Evolutionary conservation across 2,329 filamentous ascomycete genomes (phyloP), one percentile per base, ranked within the genome.

Genomic region (Hypoxylon sp.): DNA sequence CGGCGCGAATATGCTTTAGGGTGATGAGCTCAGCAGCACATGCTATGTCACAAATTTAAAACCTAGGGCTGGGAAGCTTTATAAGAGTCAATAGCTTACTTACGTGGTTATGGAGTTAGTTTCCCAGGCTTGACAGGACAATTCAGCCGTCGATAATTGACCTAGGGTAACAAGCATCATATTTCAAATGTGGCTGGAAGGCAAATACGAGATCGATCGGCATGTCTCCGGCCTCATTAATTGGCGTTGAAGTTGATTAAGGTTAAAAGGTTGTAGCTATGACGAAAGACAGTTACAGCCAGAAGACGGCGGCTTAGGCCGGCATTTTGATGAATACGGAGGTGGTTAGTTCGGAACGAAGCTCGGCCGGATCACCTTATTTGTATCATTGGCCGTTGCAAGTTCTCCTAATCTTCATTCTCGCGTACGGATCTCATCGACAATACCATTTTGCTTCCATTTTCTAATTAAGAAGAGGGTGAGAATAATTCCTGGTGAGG

Each of bases 191-290:
- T 28, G 50, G 21, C 34, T 43, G 25, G 34, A 14, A 30, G n/a
- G 23, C 23, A 38, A 34, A 58, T 56, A 58, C 52, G 52, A 46
- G 46, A 43, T 51, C 17, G 45, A 41, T 51, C 56, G 43, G 45
- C 23, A 32, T 28, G 32, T 50, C 34, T 48, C 56, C 45, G n/a
- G 45, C 23, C 23, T 28, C 28, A 49, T 7, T 41, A 14, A 45
- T 32, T 19, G 23, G 46, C 19, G 13, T 25, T 13, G 43, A 23
- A 14, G 3, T 21, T 3, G 10, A 11, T 45, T 13, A 25, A 13
- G 21, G 21, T 13, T 19, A 14, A 30, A 10, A 7, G 23, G 23
- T 3, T 28, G 11, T 6, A 25, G 23, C 23, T 9, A 28, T 25
- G 43, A 46, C 38, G 49, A 61, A 45, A 45, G 17, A 59, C 21